Base-by-base conservation (phyloP, 2,329 filamentous ascomycete genomes). In the Alternaria infectoria region DNA sequence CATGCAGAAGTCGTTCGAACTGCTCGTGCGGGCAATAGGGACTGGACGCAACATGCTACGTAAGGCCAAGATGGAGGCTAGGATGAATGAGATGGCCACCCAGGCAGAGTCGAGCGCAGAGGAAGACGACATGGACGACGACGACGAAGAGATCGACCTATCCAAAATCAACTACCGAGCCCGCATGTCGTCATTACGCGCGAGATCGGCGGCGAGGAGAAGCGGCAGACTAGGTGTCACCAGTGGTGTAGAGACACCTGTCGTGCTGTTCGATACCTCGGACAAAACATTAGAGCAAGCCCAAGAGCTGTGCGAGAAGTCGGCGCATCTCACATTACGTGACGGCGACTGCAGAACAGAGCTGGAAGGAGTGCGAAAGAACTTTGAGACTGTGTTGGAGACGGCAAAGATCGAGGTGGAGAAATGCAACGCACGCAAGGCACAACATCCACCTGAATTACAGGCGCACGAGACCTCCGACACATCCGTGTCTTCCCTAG, bases 311-410 rank as follows among this genome's bases (percentile, higher is more conserved):
- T 96, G 92, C 77, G 94, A 97, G 81, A 89, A 90, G 57, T 94
- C 91, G 3, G 94, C 94, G 0, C 93, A 97, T 75, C 92, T 96
- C 74, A 93, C 96, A 65, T 84, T 97, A n/a, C 89, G 94, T 23
- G 91, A 93, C 57, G 94, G 93, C 11, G 91, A 96, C 73, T 97
- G 94, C 79, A 86, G 84, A n/a, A 86, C 88, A 17, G 93, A 97
- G 78, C 86, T 97, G 43, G 83, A 85, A 25, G 90, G 88, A 50
- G 90, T 94, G 57, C 87, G 89, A 73, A 83, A 85, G 61, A 87
- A 88, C 15, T 86, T 96, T 46, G 81, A 81, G 9, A 86, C 90
- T 59, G 88, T 93, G 1, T 83, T 89, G 54, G 86, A 87, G 30
- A 81, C 88, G 57, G 88, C 90, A 15, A 83, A 83, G 45, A 84